Percentiles rank a stretch among this genome's conserved stretches.
Evolutionary conservation across 345 rosid species (phyloP).

Genomic region (Brassica carinata): DNA sequence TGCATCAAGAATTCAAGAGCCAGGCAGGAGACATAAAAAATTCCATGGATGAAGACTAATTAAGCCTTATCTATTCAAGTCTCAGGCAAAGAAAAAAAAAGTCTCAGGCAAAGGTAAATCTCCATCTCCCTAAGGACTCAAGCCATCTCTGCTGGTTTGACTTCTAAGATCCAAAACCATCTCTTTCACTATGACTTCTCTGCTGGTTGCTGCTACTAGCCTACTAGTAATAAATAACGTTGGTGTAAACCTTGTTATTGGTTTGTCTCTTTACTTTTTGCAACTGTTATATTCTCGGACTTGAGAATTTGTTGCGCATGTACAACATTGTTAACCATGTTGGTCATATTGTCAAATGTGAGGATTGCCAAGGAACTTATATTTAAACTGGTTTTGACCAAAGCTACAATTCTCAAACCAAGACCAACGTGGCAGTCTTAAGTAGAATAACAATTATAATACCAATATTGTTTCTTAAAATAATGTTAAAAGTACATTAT

Average conservation of each 20-base stretch:
- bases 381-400: background rate
- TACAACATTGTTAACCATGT: background rate
- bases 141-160: background rate
- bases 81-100: background rate
- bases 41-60: background rate
- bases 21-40: background rate
- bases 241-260: background rate
- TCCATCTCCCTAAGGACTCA: background rate
- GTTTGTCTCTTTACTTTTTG: background rate
- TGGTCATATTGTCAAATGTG: background rate
- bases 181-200: background rate
- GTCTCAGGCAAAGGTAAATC: background rate
- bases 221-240: background rate
- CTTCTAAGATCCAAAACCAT: background rate
- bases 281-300: background rate
- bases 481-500: background rate
- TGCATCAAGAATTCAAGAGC: background rate
- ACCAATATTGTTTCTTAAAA: slow-evolving; percentile 25
- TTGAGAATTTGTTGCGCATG: background rate
- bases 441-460: background rate
- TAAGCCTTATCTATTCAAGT: background rate
- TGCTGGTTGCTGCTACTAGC: background rate
- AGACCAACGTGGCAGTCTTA: background rate
- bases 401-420: background rate
- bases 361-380: background rate